Conservation (phyloP, 164 flowering plant species). For the Stephania cephalantha region DNA sequence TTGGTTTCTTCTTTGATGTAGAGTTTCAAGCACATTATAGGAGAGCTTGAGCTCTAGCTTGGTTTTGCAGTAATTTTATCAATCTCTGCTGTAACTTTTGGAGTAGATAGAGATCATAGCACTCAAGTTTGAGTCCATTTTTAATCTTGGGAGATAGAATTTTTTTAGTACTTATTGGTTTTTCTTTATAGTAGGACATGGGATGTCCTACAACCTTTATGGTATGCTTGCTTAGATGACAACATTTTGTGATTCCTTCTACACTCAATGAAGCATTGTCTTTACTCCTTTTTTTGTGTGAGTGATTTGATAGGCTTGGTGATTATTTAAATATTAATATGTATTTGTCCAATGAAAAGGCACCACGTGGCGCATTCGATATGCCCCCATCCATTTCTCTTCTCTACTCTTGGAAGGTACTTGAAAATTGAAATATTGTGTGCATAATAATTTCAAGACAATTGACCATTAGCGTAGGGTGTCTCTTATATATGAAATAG, state of each 20-base stretch:
- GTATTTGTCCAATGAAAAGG: neutral
- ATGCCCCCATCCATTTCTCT: neutral
- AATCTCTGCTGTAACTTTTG: neutral
- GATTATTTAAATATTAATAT: neutral
- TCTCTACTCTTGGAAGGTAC: neutral
- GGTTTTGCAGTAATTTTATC: neutral
- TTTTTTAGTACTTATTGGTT: neutral
- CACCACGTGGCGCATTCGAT: neutral
- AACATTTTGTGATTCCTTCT: neutral
- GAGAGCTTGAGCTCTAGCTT: neutral
- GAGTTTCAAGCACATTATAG: neutral
- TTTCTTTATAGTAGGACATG: neutral
- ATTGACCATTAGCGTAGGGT: too few species aligned
- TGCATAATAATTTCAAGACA: neutral
- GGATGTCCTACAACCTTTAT: neutral
- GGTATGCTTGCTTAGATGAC: neutral
- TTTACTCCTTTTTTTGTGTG: neutral
- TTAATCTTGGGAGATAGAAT: neutral
- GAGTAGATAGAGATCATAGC: neutral
- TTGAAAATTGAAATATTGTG: neutral
- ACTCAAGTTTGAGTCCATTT: neutral
- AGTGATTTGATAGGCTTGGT: neutral
- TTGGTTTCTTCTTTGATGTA: too few species aligned
- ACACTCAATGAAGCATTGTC: neutral
- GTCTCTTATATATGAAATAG: too few species aligned